Base-by-base conservation (phyloP, 352 stramenopile species). In the Stephanocyclus meneghinianus region DNA sequence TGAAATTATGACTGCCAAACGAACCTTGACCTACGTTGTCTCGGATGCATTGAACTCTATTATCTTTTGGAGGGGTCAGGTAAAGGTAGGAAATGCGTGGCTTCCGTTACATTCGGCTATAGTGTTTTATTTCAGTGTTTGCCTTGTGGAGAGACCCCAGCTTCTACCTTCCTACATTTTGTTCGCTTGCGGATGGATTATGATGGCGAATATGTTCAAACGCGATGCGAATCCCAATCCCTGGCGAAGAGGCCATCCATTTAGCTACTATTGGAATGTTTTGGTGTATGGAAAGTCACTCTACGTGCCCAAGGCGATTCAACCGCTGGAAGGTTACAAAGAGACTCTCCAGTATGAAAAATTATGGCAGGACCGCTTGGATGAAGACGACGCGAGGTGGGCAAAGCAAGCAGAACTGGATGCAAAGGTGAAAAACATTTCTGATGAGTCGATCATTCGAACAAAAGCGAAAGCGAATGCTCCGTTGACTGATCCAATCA, bases 11-110 rank as follows among this genome's bases (percentile, higher is more conserved):
- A 81, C 78, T 44, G 70, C 78, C 15, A 84, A 88, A n/a, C 47
- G 81, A 18, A 69, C 83, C 11, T 44, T 90, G 1, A 61, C 35
- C 2, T 89, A 88, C 70, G 50, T 63, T 1, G 74, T 91, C 18
- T 70, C 32, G 30, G 88, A 90, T 73, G 70, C 82, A 11, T 47
- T 91, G 4, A 29, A 63, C 21, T 91, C 83, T 29, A 71, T 93
- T 15, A 73, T 92, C 18, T 90, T 91, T 74, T 92, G 85, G 88
- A 72, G 77, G 61, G 79, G 77, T 50, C 87, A 92, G 62, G 81
- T 92, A n/a, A 75, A 92, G 59, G 70, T 91, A 13, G 84, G 70
- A 21, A 62, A 63, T 37, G 47, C 78, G 0, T 84, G 78, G 55
- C 57, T 91, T 40, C 86, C 86, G 11, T 9, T 91, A 13, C 78